Percentiles rank a stretch among this genome's conserved stretches.
These are phyloP conservation scores for Rhizomucor miehei DNA, from an alignment of 371 early-diverging fungal species.

Conservation along the genomic window DNA sequence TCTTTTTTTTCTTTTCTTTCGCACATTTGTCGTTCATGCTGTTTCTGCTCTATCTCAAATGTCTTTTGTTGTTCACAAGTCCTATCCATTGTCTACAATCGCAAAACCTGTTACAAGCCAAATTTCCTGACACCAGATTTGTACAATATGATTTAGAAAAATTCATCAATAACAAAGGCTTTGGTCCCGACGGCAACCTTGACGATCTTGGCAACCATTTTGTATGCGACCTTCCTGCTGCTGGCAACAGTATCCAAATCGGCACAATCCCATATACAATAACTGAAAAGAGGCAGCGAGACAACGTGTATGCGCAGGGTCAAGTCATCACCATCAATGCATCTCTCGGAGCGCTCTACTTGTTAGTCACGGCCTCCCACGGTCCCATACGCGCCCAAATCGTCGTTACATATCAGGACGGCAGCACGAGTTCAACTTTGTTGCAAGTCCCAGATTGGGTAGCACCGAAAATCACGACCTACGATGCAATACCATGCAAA, in stretches of 20 bases:
- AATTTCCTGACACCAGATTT: not conserved
- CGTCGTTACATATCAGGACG: slow-evolving; percentile 23
- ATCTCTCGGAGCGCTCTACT: slow-evolving; percentile 18
- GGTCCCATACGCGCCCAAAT: slow-evolving; percentile 21
- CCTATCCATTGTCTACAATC: too few relatives aligned
- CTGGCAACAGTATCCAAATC: not conserved
- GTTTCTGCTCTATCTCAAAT: too few relatives aligned
- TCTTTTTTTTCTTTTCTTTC: too few relatives aligned
- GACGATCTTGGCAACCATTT: slow-evolving; percentile 22
- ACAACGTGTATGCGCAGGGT: slow-evolving; percentile 20
- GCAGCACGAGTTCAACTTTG: slow-evolving; percentile 10
- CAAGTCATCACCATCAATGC: slow-evolving; percentile 16
- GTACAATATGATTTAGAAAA: slow-evolving; percentile 9
- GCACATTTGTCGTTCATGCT: too few relatives aligned
- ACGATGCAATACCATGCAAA: slow-evolving; percentile 8
- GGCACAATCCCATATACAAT: slow-evolving; percentile 11
- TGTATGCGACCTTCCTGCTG: slow-evolving; percentile 5
- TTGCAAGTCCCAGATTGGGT: slow-evolving; percentile 36
- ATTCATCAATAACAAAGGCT: slow-evolving; percentile 3
- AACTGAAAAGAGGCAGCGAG: not conserved
- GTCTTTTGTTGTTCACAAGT: too few relatives aligned
- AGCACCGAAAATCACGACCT: slow-evolving; percentile 10
- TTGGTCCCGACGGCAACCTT: slow-evolving; percentile 16
- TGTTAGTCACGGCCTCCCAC: slow-evolving; percentile 22
- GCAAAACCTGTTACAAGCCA: too few relatives aligned